These are phyloP conservation scores for Ashbya aceris DNA, from an alignment of 1,139 yeast genomes.

Conservation along the genomic window DNA sequence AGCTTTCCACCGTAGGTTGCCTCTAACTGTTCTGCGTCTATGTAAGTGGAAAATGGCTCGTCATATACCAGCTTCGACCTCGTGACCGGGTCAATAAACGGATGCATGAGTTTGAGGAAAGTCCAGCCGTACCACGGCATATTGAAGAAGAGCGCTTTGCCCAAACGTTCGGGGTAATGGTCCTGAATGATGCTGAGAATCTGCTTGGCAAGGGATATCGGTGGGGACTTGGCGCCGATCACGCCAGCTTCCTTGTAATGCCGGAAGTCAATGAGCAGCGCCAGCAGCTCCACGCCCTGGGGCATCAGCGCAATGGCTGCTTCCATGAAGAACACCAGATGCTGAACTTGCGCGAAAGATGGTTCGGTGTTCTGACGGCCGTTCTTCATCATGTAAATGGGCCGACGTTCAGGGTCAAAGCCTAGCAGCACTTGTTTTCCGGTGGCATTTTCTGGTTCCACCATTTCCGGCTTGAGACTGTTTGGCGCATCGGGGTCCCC, in stretches of 20 bases:
- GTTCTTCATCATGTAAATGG: conserved; percentile 78
- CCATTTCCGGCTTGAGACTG: conserved; percentile 46
- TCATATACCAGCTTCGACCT: conserved; percentile 81
- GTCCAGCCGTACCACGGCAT: conserved; percentile 87
- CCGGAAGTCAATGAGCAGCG: conserved; percentile 62
- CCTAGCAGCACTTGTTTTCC: conserved; percentile 87
- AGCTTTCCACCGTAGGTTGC: conserved; percentile 70
- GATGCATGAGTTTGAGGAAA: conserved; percentile 75
- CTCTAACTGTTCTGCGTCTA: conserved; percentile 70
- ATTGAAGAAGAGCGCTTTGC: conserved; percentile 75
- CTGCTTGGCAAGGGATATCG: conserved; percentile 48
- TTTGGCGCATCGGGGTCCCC: conserved; percentile 35
- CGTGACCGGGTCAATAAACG: conserved; percentile 86
- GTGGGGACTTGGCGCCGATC: conserved; percentile 30
- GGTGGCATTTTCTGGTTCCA: conserved; percentile 66
- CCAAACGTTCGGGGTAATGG: conserved; percentile 88
- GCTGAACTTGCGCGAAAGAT: conserved; percentile 81
- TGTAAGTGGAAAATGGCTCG: conserved; percentile 73
- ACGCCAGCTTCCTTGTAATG: conserved; percentile 42
- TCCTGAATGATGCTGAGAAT: conserved; percentile 81
- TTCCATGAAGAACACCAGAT: conserved; percentile 82
- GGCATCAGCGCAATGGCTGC: conserved; percentile 85
- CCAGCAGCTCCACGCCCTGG: conserved; percentile 85
- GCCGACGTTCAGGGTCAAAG: conserved; percentile 74
- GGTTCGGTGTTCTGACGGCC: conserved; percentile 90